Percentiles rank a stretch among this genome's conserved stretches.
These are phyloP conservation scores for Aspergillus pseudonomiae DNA, from an alignment of 2,329 filamentous ascomycete species.

Conservation along the genomic window DNA sequence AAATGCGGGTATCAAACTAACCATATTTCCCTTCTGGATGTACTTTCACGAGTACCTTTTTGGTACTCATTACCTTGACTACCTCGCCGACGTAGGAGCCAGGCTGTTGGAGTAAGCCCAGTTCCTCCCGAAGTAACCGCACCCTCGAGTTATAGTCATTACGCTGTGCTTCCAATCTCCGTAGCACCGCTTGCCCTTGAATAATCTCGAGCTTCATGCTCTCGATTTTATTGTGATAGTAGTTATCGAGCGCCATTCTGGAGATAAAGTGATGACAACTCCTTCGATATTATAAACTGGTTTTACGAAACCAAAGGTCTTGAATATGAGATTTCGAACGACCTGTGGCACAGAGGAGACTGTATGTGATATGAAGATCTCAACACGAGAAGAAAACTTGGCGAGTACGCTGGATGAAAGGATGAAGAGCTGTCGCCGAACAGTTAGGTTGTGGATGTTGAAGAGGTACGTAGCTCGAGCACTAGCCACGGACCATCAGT, in stretches of 20 bases:
- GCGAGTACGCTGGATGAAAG: background rate
- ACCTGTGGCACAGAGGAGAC: no score
- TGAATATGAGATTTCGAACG: background rate
- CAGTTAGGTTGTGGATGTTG: background rate
- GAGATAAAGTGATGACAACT: constrained; percentile 36
- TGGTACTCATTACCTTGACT: constrained; percentile 99
- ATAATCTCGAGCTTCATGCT: constrained; percentile 99
- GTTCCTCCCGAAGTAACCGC: constrained; percentile 89
- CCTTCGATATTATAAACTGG: constrained; percentile 16
- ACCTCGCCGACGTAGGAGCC: constrained; percentile 98
- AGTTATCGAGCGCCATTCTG: constrained; percentile 97
- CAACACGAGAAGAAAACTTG: background rate
- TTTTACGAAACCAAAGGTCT: background rate
- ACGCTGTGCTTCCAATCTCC: constrained; percentile 92
- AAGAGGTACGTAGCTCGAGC: constrained; percentile 1
- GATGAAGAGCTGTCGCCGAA: constrained; percentile 8
- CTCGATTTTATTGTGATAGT: constrained; percentile 99
- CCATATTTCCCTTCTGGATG: constrained; percentile 99
- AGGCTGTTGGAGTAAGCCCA: constrained; percentile 93
- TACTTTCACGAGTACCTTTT: constrained; percentile 98
- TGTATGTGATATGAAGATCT: background rate
- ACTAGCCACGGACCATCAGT: background rate
- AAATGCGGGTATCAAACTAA: constrained; percentile 49
- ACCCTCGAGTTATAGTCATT: constrained; percentile 99
- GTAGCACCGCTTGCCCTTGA: constrained; percentile 92